These are phyloP conservation scores for Dictyostelium intermedium DNA, from an alignment of 78 protist genomes.

Conservation along the genomic window DNA sequence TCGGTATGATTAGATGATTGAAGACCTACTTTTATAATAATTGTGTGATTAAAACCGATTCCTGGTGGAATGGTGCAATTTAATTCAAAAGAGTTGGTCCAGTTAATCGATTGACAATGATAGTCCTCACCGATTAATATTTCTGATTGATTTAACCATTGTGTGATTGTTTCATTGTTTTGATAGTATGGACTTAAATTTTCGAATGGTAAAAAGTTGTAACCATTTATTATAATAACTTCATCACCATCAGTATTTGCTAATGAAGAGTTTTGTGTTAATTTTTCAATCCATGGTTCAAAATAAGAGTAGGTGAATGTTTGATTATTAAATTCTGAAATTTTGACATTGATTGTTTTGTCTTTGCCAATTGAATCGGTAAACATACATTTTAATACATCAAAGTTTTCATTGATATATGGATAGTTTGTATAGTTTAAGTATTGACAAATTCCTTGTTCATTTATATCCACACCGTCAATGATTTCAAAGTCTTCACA, in stretches of 20 bases:
- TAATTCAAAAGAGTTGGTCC: not conserved
- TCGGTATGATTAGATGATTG: not conserved
- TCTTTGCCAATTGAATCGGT: not conserved
- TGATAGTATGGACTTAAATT: not conserved
- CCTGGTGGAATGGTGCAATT: constrained; percentile 16
- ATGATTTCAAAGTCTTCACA: not conserved
- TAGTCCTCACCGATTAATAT: not conserved
- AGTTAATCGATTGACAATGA: not conserved
- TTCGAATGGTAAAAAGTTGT: constrained; percentile 15
- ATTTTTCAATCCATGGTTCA: constrained; percentile 1
- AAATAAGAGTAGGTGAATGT: not conserved
- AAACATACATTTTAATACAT: not conserved
- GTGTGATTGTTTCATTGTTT: not conserved
- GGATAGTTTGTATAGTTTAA: not conserved
- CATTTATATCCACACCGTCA: not conserved
- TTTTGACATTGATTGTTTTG: not conserved
- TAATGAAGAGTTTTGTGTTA: not conserved
- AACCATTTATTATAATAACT: not conserved
- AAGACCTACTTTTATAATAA: not conserved
- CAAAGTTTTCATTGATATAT: not conserved
- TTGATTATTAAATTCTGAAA: not conserved
- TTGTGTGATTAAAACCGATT: constrained; percentile 18
- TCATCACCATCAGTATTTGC: not conserved
- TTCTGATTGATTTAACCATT: not conserved
- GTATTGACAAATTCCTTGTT: not conserved